Conservation (phyloP, 1,139 yeast genomes). For the Arxiozyma bovina region DNA sequence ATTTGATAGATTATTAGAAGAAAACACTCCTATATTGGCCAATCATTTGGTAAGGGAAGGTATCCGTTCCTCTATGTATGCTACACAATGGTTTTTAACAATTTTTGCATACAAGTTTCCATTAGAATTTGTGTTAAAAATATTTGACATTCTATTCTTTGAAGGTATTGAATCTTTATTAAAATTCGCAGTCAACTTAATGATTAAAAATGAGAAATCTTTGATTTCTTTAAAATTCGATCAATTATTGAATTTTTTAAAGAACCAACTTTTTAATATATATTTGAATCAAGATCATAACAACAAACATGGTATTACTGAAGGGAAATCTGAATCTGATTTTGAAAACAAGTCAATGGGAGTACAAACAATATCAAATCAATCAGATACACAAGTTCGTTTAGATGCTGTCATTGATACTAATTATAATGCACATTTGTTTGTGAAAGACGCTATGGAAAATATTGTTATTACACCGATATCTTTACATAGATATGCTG, state of each 20-base stretch:
- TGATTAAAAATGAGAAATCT: slow-evolving; percentile 56
- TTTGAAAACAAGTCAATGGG: neutral
- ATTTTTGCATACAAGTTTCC: slow-evolving; percentile 87
- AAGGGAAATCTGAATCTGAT: neutral
- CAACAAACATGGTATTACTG: neutral
- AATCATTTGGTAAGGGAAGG: slow-evolving; percentile 80
- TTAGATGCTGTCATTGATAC: neutral
- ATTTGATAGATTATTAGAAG: slow-evolving; percentile 75
- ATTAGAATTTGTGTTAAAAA: slow-evolving; percentile 72
- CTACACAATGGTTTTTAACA: slow-evolving; percentile 97
- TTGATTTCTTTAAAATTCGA: slow-evolving; percentile 66
- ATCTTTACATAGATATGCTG: slow-evolving; percentile 57
- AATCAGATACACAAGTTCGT: slow-evolving; percentile 1
- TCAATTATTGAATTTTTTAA: slow-evolving; percentile 61
- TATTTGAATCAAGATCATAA: slow-evolving; percentile 32
- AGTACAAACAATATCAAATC: neutral
- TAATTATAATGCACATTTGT: slow-evolving; percentile 53
- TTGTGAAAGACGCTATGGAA: slow-evolving; percentile 72
- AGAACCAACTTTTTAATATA: slow-evolving; percentile 66
- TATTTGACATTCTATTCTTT: slow-evolving; percentile 80
- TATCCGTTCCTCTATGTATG: slow-evolving; percentile 86
- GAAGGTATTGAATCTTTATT: slow-evolving; percentile 86
- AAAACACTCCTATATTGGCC: slow-evolving; percentile 38
- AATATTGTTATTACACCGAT: slow-evolving; percentile 60
- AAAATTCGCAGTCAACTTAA: slow-evolving; percentile 77